A percentile compares a stretch with the other conserved stretches of the same genome.
These are phyloP conservation scores for Apiospora arundinis DNA, from an alignment of 2,329 filamentous ascomycete genomes.

Conservation along the genomic window DNA sequence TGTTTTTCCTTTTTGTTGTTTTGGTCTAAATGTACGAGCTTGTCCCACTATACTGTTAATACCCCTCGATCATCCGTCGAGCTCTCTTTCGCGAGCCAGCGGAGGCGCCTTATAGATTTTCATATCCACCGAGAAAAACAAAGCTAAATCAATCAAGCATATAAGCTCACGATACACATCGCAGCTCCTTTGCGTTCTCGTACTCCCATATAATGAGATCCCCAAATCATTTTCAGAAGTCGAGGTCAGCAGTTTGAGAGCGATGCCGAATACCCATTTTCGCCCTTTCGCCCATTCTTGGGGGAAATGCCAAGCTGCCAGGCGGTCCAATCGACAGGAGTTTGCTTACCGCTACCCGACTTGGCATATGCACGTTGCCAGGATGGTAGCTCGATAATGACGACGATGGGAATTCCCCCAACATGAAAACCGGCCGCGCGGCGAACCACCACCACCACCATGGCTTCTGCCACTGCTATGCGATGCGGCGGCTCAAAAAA, in stretches of 20 bases:
- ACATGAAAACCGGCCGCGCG: constrained; percentile 8
- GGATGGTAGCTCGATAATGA: constrained; percentile 14
- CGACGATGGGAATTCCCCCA: not conserved
- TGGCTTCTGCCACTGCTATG: not conserved
- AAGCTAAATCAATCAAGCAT: not conserved
- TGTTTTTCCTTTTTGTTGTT: constrained; percentile 27
- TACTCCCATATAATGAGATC: not conserved
- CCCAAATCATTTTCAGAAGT: not conserved
- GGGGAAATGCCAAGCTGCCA: not conserved
- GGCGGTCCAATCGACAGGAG: constrained; percentile 9
- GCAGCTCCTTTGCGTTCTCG: not conserved
- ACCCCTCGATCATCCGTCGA: constrained; percentile 11
- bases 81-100: constrained; percentile 7
- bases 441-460: not conserved
- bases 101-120: constrained; percentile 10
- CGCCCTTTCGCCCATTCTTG: not conserved
- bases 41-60: constrained; percentile 16
- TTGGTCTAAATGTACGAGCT: not conserved
- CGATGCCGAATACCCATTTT: constrained; percentile 14
- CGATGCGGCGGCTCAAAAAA: not conserved
- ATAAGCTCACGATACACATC: not conserved
- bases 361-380: constrained; percentile 10
- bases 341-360: constrained; percentile 12
- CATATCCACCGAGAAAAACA: not conserved
- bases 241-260: not conserved